These are phyloP conservation scores for Coemansia sp. DNA, from an alignment of 371 early-diverging fungal genomes.

Conservation along the genomic window DNA sequence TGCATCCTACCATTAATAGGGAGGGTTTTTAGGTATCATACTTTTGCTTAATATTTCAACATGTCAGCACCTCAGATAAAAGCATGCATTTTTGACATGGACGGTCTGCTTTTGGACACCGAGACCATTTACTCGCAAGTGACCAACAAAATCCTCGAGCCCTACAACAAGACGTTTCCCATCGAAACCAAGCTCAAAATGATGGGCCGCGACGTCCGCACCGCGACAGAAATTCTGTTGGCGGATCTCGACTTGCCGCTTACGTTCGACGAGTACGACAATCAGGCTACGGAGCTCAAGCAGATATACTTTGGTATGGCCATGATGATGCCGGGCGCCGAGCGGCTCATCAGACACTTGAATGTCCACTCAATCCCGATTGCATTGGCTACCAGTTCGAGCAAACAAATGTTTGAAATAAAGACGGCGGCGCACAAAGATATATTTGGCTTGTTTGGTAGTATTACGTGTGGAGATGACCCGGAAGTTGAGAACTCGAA, in stretches of 20 bases:
- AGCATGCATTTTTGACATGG: slow-evolving; percentile 89
- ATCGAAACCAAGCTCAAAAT: slow-evolving; percentile 79
- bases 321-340: slow-evolving; percentile 51
- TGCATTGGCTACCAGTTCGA: slow-evolving; percentile 85
- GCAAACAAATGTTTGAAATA: slow-evolving; percentile 65
- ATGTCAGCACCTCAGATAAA: slow-evolving; percentile 58
- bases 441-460: slow-evolving; percentile 76
- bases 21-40: too few species aligned
- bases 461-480: slow-evolving; percentile 86
- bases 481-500: slow-evolving; percentile 74
- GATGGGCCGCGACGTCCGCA: slow-evolving; percentile 75
- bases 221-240: slow-evolving; percentile 70
- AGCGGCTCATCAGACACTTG: slow-evolving; percentile 75
- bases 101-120: slow-evolving; percentile 74
- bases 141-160: slow-evolving; percentile 66
- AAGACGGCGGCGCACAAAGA: slow-evolving; percentile 73
- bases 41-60: neutral
- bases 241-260: slow-evolving; percentile 66
- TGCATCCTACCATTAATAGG: neutral
- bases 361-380: slow-evolving; percentile 77
- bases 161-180: slow-evolving; percentile 68
- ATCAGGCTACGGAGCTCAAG: slow-evolving; percentile 58
- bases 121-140: slow-evolving; percentile 89
- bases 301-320: slow-evolving; percentile 40
- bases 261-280: slow-evolving; percentile 77